Evolutionary conservation across 352 stramenopile species (phyloP).

Genomic region (Globisporangium cederbergense): DNA sequence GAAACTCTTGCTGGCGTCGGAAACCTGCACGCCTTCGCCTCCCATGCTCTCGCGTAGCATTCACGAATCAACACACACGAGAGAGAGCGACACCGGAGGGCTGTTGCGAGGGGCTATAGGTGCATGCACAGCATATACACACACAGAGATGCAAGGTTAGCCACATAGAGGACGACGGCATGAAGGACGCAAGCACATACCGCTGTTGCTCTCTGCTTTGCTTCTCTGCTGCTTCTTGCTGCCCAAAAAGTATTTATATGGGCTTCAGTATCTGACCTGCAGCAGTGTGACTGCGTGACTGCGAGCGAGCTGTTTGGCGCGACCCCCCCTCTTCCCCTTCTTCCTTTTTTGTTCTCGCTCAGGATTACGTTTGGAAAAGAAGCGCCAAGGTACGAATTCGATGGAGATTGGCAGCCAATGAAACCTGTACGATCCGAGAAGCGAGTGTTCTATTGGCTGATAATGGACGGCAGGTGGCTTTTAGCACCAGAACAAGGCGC

Average conservation of each 20-base stretch:
- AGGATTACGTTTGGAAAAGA: not conserved
- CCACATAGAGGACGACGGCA: not conserved
- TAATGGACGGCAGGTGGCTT: not conserved
- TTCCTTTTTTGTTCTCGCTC: not conserved
- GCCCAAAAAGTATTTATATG: not conserved
- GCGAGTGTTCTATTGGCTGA: not conserved
- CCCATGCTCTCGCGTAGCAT: constrained; percentile 36
- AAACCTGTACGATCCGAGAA: not conserved
- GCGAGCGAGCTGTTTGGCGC: not conserved
- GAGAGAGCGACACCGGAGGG: not conserved
- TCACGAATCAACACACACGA: constrained; percentile 7
- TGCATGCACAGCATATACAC: no score
- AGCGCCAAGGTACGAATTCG: not conserved
- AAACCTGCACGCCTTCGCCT: constrained; percentile 27
- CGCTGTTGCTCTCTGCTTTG: not conserved
- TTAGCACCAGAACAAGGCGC: not conserved
- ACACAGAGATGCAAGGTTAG: not conserved
- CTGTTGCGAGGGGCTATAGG: not conserved
- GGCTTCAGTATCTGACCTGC: not conserved
- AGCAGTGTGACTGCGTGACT: not conserved
- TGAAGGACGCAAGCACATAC: not conserved
- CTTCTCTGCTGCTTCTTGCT: not conserved
- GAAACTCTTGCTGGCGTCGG: constrained; percentile 26
- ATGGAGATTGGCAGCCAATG: not conserved
- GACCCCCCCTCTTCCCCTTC: not conserved